Evolutionary conservation across 1,139 yeast species (phyloP).

Genomic region (Diutina rugosa): DNA sequence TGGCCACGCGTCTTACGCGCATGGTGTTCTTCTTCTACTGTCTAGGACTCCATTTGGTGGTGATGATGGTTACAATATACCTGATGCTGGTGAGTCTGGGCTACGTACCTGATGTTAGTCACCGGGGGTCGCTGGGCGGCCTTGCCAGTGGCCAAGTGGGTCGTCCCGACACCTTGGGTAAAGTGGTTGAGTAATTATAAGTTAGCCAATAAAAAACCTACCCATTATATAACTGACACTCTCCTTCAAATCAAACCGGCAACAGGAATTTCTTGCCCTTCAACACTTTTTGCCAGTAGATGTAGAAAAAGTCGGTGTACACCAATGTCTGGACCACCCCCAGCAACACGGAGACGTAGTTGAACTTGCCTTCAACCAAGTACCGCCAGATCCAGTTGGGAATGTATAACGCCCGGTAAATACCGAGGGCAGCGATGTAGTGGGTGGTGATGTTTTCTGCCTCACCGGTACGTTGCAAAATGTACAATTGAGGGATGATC

Average conservation of each 20-base stretch:
- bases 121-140: neutral
- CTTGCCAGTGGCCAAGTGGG: neutral
- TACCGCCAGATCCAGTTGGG: constrained; percentile 94
- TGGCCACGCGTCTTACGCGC: constrained; percentile 64
- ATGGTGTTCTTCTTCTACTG: constrained; percentile 67
- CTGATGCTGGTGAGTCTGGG: constrained; percentile 18
- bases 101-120: neutral
- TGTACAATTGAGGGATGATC: constrained; percentile 81
- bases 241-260: constrained; percentile 36
- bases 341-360: constrained; percentile 58
- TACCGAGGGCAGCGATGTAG: constrained; percentile 85
- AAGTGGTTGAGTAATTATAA: neutral
- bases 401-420: constrained; percentile 77
- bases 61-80: constrained; percentile 52
- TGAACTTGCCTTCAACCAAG: constrained; percentile 52
- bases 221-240: neutral
- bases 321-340: constrained; percentile 78
- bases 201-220: neutral
- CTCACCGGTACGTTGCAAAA: constrained; percentile 82
- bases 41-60: constrained; percentile 59
- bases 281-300: constrained; percentile 70
- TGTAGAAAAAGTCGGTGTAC: constrained; percentile 90
- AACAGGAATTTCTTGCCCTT: constrained; percentile 72
- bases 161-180: neutral
- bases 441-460: constrained; percentile 83